A percentile compares a stretch with the other conserved stretches of the same genome.
phyloP scores from a whole-genome alignment of 441 rosid genomes.

The Pelargonium cotyledonis region DNA sequence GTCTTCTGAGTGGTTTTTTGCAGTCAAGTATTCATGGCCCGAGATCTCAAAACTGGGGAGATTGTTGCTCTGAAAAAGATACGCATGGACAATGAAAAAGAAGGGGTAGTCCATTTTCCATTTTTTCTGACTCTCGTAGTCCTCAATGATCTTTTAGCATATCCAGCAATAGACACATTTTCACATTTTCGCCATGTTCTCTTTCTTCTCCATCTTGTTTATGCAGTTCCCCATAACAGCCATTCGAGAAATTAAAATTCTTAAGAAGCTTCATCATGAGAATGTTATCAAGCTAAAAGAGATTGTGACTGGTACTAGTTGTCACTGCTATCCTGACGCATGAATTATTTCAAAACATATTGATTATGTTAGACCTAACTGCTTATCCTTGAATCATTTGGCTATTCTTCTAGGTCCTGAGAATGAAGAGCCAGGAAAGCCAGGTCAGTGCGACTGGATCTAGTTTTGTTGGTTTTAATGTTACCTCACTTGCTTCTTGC shows the following conservation, averaged over 20 bases:
- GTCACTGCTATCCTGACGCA: background rate
- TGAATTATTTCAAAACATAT: too few species aligned
- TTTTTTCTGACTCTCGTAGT: background rate
- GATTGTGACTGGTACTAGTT: conserved; percentile 71
- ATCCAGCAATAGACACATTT: background rate
- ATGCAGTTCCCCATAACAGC: conserved; percentile 92
- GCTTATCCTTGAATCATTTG: background rate
- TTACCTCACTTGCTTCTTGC: background rate
- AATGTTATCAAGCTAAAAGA: conserved; percentile 86
- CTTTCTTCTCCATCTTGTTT: background rate
- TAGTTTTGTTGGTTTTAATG: conserved; percentile 9
- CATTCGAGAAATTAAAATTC: conserved; percentile 84
- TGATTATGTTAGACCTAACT: background rate
- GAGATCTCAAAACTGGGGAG: conserved; percentile 55
- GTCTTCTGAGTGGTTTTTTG: conserved; percentile 18
- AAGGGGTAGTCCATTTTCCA: conserved; percentile 42
- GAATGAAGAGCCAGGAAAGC: conserved; percentile 72
- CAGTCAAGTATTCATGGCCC: conserved; percentile 93
- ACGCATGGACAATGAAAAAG: conserved; percentile 76
- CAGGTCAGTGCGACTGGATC: conserved; percentile 40
- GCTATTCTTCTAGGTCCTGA: conserved; percentile 56
- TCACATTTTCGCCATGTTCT: conserved; percentile 3
- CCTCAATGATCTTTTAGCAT: background rate
- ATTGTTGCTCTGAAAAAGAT: conserved; percentile 75
- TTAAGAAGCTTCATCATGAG: conserved; percentile 83